Evolutionary conservation across 805 yeast species (phyloP), one percentile per base, ranked within the genome.

Genomic region (Metschnikowia kofuensis): DNA sequence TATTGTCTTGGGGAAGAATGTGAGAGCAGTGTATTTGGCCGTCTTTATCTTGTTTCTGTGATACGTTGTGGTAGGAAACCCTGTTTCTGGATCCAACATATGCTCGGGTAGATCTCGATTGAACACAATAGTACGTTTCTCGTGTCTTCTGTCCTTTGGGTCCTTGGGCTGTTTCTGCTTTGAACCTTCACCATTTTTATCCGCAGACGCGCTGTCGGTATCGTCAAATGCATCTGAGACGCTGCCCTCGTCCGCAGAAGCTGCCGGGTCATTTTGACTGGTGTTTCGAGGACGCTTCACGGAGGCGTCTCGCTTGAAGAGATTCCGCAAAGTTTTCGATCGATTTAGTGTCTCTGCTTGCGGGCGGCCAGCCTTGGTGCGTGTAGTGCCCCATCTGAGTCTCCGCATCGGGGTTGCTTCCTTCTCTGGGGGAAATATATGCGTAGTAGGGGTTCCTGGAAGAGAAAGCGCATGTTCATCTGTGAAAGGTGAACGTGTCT

Each of bases 331-430:
- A 0, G 92, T 84, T 59, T 75, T 84, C 14, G 83, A 77, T 55
- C 91, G 70, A 7, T 77, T 76, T 12, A 80, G 69, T 40, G 68
- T 65, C 48, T 70, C 74, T 45, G 61, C 61, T 40, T 61, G 55
- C 21, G 94, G 91, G 41, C 77, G 75, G 8, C 95, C 96, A 52
- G 81, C 77, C 50, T 81, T 80, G 59, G 82, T 80, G 57, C 96
- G 77, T 55, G 86, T 89, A 4, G 97, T 91, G 50, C 97, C 97
- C 96, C 96, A 89, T 68, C 96, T 77, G 57, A 84, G 79, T 59
- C 95, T 77, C 56, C 85, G 82, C 82, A 87, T 85, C n/a, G 76
- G 70, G 0, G 86, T 74, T 13, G 43, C 47, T 39, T 56, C 56
- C 38, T 37, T 39, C 21, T 52, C 56, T 6, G 38, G 47, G 7